Base-by-base conservation (phyloP, 495 filamentous ascomycete genomes). In the Xylaria nigripes region DNA sequence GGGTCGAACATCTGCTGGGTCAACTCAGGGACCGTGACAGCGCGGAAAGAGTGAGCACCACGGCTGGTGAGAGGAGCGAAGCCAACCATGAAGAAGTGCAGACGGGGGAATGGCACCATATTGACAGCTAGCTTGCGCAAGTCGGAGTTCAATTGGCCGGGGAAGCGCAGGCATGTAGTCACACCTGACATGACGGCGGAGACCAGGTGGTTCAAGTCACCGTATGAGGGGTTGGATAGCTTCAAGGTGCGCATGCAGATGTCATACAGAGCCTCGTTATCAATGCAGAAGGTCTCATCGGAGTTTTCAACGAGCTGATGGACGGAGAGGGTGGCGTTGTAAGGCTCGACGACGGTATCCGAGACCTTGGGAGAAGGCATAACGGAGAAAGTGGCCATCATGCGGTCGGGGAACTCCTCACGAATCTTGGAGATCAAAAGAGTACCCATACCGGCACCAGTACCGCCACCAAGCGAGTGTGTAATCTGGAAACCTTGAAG, bases 61-160 rank as follows among this genome's bases (percentile, higher is more conserved):
- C 93, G 90, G 81, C 87, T 92, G 70, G 93, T 99, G 62, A 99
- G 84, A 70, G 93, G 93, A 72, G 93, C 92, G 74, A 99, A 99
- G 71, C 93, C 93, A 71, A 99, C 94, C 93, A 99, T 99, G 86
- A 99, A 99, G 87, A 99, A 99, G 77, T 99, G 93, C 51, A 99
- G 88, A 87, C 93, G 93, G 67, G 93, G 93, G 86, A 99, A 99
- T 55, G 93, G 93, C 80, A 99, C 93, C 93, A 99, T 99, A 88
- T 99, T 99, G 77, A 99, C 93, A 65, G 93, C 93, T 68, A 97
- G 79, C 81, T 99, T 99, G 78, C 93, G 90, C 60, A 99, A 89
- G 77, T 99, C 93, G 62, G 94, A 97, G 86, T 99, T 99, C 57
- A 99, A 87, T 81, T 99, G 93, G 68, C 93, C 93, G 49, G 93